Evolutionary conservation across 192 early-diverging fungal genomes (phyloP).

Genomic region (Coemansia sp.): DNA sequence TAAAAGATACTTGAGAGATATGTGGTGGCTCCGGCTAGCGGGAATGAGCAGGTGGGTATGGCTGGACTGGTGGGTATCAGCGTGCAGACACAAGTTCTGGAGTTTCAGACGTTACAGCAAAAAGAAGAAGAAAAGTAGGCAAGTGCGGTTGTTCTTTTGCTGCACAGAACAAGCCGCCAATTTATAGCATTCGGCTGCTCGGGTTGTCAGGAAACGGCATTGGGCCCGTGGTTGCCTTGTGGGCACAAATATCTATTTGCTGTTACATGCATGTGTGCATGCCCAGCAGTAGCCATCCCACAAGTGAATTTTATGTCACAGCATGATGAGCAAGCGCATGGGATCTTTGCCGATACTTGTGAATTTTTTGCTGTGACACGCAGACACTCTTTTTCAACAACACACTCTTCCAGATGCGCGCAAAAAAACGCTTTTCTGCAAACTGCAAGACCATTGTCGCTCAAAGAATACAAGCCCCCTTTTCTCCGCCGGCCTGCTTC

Average conservation of each 20-base stretch:
- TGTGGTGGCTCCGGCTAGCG: too few species aligned
- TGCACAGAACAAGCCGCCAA: constrained; percentile 1
- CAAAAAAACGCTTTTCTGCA: constrained; percentile 6
- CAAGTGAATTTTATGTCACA: constrained; percentile 11
- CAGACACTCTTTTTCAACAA: not conserved
- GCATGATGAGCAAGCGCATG: not conserved
- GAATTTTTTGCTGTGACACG: constrained; percentile 7
- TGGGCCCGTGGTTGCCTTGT: constrained; percentile 4
- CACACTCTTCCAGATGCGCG: constrained; percentile 14
- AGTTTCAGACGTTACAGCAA: too few species aligned
- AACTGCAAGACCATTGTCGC: constrained; percentile 15
- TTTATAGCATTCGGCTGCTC: constrained; percentile 1
- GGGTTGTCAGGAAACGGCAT: not conserved
- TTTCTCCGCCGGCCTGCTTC: constrained; percentile 3
- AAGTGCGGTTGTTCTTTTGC: not conserved
- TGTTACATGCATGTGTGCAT: constrained; percentile 25
- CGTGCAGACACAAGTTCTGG: too few species aligned
- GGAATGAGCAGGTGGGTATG: too few species aligned
- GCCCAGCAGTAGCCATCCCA: constrained; percentile 12
- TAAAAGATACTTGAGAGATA: too few species aligned
- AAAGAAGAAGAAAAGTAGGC: too few species aligned
- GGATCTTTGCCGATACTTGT: not conserved
- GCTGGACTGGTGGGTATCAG: too few species aligned
- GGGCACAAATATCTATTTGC: constrained; percentile 19
- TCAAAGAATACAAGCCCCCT: constrained; percentile 3